Evolutionary conservation across 805 yeast species (phyloP), one percentile per base, ranked within the genome.

Genomic region (Wickerhamiella parazyma): DNA sequence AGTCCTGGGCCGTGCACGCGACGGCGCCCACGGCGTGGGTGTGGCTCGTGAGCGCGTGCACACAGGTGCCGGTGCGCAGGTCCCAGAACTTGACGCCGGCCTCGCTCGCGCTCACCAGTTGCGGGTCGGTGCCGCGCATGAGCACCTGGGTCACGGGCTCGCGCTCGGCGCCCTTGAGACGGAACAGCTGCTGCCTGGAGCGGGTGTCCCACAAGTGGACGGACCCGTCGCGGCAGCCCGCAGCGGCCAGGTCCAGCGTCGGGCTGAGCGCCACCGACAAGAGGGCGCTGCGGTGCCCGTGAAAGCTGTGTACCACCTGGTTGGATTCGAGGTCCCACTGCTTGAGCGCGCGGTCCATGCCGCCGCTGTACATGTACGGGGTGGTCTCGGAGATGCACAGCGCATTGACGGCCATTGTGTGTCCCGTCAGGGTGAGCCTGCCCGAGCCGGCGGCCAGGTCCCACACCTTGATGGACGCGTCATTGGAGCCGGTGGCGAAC

Each of bases 251-350:
- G 6, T 89, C 63, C 20, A 87, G 62, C 3, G 85, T 83, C 0
- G 97, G 97, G 58, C 89, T 97, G 12, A 86, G 58, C 46, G 78
- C 89, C 35, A 87, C 68, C 0, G 93, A 69, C 55, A 84, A 85
- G 1, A 91, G 83, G 3, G 94, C 93, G 24, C 94, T 83, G 20
- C 84, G 67, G 63, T 91, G 98, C 3, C 98, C 99, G 62, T 87
- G 93, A 60, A 84, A 91, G 53, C 86, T 85, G 45, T 96, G 67
- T 3, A 86, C 73, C 2, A 83, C 75, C 51, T 75, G 75, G 53
- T 87, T 84, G 55, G 76, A 73, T 59, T 89, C 97, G 51, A 91
- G 68, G 65, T 91, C 99, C 96, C 97, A 91, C 61, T 97, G 87
- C 57, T 84, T 76, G 8, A 86, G 84, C 20, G 86, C 70, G 59